These are phyloP conservation scores for Stephanodiscus minutulus DNA, from an alignment of 108 stramenopile genomes.

Conservation along the genomic window DNA sequence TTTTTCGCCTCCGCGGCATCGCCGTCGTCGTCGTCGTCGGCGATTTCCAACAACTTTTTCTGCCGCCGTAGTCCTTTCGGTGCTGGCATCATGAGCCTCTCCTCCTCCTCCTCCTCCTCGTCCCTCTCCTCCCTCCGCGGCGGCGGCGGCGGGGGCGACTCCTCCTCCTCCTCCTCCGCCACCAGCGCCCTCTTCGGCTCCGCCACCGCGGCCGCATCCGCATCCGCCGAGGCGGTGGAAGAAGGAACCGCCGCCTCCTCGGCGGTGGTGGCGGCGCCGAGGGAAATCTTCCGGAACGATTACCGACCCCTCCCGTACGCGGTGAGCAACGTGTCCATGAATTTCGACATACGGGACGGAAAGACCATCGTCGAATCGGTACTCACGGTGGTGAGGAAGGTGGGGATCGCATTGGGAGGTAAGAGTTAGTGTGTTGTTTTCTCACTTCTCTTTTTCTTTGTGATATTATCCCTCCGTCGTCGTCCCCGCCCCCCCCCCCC, in stretches of 20 bases:
- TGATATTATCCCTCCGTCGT: too few species aligned
- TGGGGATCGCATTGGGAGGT: too few species aligned
- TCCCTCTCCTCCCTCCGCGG: too few species aligned
- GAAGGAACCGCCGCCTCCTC: constrained; percentile 17
- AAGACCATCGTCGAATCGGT: constrained; percentile 57
- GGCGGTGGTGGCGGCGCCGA: constrained; percentile 27
- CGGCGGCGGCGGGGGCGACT: too few species aligned
- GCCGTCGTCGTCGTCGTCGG: background rate
- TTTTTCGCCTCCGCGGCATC: background rate
- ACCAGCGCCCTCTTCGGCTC: too few species aligned
- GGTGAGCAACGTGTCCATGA: constrained; percentile 65
- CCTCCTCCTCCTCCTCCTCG: too few species aligned
- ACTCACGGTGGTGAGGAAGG: background rate
- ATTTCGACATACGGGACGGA: constrained; percentile 75
- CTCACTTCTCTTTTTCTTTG: too few species aligned
- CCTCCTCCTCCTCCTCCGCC: too few species aligned
- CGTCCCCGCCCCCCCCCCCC: too few species aligned
- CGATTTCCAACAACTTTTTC: background rate
- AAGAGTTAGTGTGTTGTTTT: too few species aligned
- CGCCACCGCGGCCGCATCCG: constrained; percentile 10
- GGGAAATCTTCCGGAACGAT: constrained; percentile 69
- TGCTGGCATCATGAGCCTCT: too few species aligned
- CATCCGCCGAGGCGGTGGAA: background rate
- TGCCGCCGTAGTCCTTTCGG: background rate
- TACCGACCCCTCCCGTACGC: constrained; percentile 65